phyloP scores from a whole-genome alignment of 805 yeast genomes.

The Jamesozyma lodderae region DNA sequence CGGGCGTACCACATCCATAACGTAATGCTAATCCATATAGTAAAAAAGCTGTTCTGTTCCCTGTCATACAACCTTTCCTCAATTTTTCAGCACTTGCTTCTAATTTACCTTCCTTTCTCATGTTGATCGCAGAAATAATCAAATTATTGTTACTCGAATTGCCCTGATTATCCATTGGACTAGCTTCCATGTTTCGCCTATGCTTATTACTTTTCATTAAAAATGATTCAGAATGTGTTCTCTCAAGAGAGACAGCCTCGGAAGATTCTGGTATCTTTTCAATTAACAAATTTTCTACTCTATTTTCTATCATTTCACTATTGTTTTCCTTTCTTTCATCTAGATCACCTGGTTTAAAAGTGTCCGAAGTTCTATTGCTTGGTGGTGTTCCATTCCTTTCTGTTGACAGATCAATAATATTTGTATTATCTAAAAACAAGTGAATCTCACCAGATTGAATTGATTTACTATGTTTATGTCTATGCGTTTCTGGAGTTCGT shows the following conservation, averaged over 20 bases:
- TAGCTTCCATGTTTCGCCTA: no score
- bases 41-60: conserved; percentile 57
- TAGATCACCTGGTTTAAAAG: no score
- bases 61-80: conserved; percentile 53
- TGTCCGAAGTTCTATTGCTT: no score
- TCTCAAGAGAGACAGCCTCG: no score
- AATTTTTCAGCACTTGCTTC: conserved; percentile 64
- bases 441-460: conserved; percentile 3
- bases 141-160: conserved; percentile 2
- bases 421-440: conserved; percentile 2
- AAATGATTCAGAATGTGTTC: no score
- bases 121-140: conserved; percentile 33
- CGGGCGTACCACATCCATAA: conserved; percentile 59
- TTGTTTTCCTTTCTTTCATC: no score
- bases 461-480: conserved; percentile 3
- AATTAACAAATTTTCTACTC: no score
- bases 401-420: conserved; percentile 2
- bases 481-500: not conserved
- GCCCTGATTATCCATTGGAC: no score
- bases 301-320: no score
- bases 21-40: conserved; percentile 59
- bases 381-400: no score
- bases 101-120: conserved; percentile 49
- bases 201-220: no score
- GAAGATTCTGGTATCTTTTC: no score